phyloP scores from a whole-genome alignment of 345 rosid genomes.

The Anacardium occidentale region DNA sequence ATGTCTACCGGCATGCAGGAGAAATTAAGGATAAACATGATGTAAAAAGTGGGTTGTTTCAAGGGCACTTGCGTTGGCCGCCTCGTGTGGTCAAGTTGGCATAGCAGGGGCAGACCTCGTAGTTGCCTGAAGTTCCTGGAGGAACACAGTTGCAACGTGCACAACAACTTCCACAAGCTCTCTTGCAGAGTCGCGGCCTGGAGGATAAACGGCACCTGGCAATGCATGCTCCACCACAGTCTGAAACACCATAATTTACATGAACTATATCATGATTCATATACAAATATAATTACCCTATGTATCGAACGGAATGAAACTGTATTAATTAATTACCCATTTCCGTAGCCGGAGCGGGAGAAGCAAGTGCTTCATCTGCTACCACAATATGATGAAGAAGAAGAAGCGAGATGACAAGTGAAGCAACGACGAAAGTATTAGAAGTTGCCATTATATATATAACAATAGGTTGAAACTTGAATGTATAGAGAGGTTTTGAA shows the following conservation, averaged over 20 bases:
- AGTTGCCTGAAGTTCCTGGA: slow-evolving; percentile 68
- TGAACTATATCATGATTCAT: too few relatives aligned
- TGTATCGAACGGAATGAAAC: too few relatives aligned
- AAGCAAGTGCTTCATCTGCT: neutral
- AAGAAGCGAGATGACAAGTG: slow-evolving; percentile 52
- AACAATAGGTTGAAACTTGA: too few relatives aligned
- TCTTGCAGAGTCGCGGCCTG: slow-evolving; percentile 55
- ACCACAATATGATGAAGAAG: slow-evolving; percentile 37
- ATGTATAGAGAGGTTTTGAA: too few relatives aligned
- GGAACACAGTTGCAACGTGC: slow-evolving; percentile 76
- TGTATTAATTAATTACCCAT: slow-evolving; percentile 17
- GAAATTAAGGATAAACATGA: too few relatives aligned
- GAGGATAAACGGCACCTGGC: slow-evolving; percentile 63
- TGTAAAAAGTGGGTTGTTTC: neutral
- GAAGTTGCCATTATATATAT: slow-evolving; percentile 38
- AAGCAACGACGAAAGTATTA: slow-evolving; percentile 38
- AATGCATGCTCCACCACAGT: slow-evolving; percentile 56
- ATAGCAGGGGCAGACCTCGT: slow-evolving; percentile 64
- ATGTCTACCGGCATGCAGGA: too few relatives aligned
- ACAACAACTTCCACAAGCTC: slow-evolving; percentile 81
- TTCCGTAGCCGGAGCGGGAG: neutral
- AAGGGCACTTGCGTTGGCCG: slow-evolving; percentile 80
- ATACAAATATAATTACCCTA: too few relatives aligned
- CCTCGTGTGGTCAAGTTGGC: slow-evolving; percentile 69
- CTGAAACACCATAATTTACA: slow-evolving; percentile 24